Evolutionary conservation across 345 rosid species (phyloP).

Genomic region (Litchi chinensis): DNA sequence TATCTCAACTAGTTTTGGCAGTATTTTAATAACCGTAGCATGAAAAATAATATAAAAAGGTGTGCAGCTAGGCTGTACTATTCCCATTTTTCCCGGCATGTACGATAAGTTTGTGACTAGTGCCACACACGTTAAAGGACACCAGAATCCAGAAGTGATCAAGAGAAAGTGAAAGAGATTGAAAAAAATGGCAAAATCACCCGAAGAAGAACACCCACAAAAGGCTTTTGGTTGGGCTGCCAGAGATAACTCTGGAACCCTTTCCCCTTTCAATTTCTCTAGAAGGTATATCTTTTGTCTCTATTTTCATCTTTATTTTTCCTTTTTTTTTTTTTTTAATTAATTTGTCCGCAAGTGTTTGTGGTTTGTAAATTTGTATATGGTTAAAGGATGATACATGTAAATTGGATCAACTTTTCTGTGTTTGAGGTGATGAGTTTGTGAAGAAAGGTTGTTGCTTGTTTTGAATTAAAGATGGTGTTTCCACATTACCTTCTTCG

Average conservation of each 20-base stretch:
- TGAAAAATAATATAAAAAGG: too few relatives aligned
- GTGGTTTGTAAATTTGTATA: not conserved
- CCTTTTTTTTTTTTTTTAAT: not conserved
- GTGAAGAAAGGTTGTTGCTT: not conserved
- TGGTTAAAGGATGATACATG: not conserved
- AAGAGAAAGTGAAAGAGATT: too few relatives aligned
- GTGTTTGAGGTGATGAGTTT: not conserved
- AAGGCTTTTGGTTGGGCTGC: constrained; percentile 90
- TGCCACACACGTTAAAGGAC: too few relatives aligned
- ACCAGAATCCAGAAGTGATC: too few relatives aligned
- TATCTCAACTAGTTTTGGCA: too few relatives aligned
- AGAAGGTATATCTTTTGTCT: constrained; percentile 53
- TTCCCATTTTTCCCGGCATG: too few relatives aligned
- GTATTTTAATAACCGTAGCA: too few relatives aligned
- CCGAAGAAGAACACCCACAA: constrained; percentile 63
- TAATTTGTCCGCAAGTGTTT: not conserved
- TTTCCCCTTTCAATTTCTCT: constrained; percentile 80
- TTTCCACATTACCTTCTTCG: too few relatives aligned
- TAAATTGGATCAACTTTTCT: not conserved
- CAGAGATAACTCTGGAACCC: constrained; percentile 61
- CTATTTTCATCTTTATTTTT: not conserved
- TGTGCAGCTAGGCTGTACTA: too few relatives aligned
- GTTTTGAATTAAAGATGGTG: too few relatives aligned
- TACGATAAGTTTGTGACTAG: too few relatives aligned
- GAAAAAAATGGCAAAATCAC: constrained; percentile 59